Evolutionary conservation across 768 basidiomycete genomes (phyloP).

Genomic region (Auricularia cornea): DNA sequence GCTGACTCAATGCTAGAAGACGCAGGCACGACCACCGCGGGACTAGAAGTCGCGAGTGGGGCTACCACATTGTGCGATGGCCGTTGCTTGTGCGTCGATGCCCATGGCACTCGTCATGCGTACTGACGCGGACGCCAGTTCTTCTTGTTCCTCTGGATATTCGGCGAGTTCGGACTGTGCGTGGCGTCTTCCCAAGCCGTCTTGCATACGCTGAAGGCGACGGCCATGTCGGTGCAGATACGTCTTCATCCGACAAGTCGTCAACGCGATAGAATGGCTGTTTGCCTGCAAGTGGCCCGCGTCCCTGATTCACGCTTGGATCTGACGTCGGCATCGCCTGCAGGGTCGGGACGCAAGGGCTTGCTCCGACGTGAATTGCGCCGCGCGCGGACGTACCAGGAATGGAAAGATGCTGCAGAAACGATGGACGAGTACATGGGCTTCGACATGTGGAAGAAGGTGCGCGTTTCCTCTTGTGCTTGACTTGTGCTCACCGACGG

Average conservation of each 20-base stretch:
- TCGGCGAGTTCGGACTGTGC: constrained; percentile 65
- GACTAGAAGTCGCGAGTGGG: constrained; percentile 47
- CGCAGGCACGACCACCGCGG: constrained; percentile 3
- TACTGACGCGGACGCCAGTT: constrained; percentile 34
- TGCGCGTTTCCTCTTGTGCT: neutral
- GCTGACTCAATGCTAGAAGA: neutral
- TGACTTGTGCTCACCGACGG: neutral
- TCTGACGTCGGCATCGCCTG: too few species aligned
- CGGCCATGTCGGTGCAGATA: constrained; percentile 35
- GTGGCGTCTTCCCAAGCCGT: constrained; percentile 8
- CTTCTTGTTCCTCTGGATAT: constrained; percentile 78
- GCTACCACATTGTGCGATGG: constrained; percentile 77
- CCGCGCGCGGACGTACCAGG: constrained; percentile 67
- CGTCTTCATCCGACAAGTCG: constrained; percentile 79
- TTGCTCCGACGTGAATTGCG: constrained; percentile 66
- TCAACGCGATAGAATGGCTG: constrained; percentile 91
- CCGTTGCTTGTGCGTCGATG: constrained; percentile 59
- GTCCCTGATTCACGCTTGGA: neutral
- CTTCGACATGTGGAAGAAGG: constrained; percentile 85
- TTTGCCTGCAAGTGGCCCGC: constrained; percentile 60
- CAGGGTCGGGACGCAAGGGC: constrained; percentile 84
- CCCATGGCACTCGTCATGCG: neutral
- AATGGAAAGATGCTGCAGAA: constrained; percentile 82
- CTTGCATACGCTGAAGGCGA: neutral
- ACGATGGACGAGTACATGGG: constrained; percentile 73